Conservation (phyloP, 2,329 filamentous ascomycete genomes). For the Calcarisporium arbuscula region DNA sequence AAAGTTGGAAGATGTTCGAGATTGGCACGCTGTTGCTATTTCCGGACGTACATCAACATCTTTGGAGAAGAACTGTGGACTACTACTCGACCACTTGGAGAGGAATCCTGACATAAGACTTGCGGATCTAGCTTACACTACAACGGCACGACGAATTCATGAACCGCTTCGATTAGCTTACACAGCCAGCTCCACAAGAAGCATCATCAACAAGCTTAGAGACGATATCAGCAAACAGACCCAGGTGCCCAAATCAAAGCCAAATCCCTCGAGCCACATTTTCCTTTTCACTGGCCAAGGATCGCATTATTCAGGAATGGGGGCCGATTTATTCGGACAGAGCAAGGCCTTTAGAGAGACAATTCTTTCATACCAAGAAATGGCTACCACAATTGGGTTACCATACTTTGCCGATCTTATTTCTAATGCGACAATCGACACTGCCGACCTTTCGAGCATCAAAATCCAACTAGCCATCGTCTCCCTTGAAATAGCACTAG, state of each 20-base stretch:
- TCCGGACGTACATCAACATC: slow-evolving; percentile 47
- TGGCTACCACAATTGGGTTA: not conserved
- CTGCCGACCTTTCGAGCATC: not conserved
- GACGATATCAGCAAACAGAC: too few species aligned
- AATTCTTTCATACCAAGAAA: not conserved
- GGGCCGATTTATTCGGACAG: slow-evolving; percentile 6
- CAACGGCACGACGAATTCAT: slow-evolving; percentile 17
- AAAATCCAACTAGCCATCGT: slow-evolving; percentile 3
- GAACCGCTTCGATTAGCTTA: slow-evolving; percentile 5
- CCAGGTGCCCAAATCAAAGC: not conserved
- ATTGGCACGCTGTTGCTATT: slow-evolving; percentile 49
- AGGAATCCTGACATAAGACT: slow-evolving; percentile 43
- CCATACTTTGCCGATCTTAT: not conserved
- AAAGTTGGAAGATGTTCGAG: slow-evolving; percentile 47
- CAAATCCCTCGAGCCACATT: not conserved
- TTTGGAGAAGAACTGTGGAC: slow-evolving; percentile 51
- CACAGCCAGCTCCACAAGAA: too few species aligned
- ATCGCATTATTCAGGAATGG: slow-evolving; percentile 23
- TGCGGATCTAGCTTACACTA: slow-evolving; percentile 46
- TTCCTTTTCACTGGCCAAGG: slow-evolving; percentile 39
- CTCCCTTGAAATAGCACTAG: slow-evolving; percentile 21
- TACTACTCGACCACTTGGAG: slow-evolving; percentile 47
- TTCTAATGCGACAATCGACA: not conserved
- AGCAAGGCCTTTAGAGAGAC: not conserved
- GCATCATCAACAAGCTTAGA: not conserved